Evolutionary conservation across 2,329 filamentous ascomycete genomes (phyloP), one percentile per base, ranked within the genome.

Genomic region (Apiospora aurea): DNA sequence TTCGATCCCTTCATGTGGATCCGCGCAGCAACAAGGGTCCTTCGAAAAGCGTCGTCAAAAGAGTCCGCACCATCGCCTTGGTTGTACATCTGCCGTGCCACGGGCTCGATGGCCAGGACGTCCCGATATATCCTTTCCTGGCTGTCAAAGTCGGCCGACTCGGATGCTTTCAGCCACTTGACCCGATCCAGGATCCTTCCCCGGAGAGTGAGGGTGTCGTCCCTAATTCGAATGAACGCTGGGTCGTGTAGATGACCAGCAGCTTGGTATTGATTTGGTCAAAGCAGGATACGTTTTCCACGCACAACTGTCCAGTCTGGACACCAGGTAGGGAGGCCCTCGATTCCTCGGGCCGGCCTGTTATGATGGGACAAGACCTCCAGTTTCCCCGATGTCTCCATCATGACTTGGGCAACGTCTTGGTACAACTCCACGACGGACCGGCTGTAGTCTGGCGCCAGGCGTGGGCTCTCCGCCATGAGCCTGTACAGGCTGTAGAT

Each of bases 401-500:
- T 61, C 53, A 61, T 61, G 29, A 61, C 53, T 6, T 26, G 0
- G 53, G 16, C 53, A 8, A 61, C 53, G 10, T 61, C 53, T 21
- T 26, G 29, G 16, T 61, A 61, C 10, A 61, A 21, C 18, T 61
- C 24, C 3, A 29, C 53, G 29, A 18, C 53, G 16, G 53, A 61
- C 18, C 29, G 24, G n/a, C 11, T 29, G 53, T 61, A 61, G 29
- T 61, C 53, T 5, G 53, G 53, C 11, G 24, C 29, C 24, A 61
- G 53, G 24, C 29, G 24, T 5, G 53, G 53, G n/a, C 13, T 26
- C 16, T 61, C 53, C 53, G 24, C 24, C 18, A 61, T 61, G 24
- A 61, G 29, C 29, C n/a, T 29, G 24, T 61, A 61, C n/a, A 61
- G 16, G 53, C 53, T 61, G 24, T 61, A 61, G 53, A 61, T 61